Conservation (phyloP, 208 protist species). For the Angomonas deanei region DNA sequence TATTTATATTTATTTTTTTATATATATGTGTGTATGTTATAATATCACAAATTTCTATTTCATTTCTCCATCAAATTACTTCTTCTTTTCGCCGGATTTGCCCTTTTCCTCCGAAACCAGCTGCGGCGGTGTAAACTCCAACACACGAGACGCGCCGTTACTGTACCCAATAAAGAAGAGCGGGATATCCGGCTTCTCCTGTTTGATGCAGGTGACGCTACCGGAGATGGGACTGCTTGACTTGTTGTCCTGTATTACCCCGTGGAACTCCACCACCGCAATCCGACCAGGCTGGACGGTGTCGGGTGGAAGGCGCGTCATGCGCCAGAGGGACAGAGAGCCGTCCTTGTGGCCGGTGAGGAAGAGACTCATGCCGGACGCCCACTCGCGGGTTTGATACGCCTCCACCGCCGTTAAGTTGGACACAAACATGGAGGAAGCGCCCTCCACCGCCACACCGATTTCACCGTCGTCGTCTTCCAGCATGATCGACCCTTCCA, state of each 20-base stretch:
- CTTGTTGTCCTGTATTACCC: slow-evolving; percentile 18
- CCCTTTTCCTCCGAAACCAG: slow-evolving; percentile 4
- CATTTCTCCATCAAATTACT: not conserved
- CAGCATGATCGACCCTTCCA: slow-evolving; percentile 19
- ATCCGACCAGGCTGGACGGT: slow-evolving; percentile 50
- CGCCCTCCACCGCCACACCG: slow-evolving; percentile 31
- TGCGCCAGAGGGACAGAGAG: slow-evolving; percentile 70
- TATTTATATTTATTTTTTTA: not conserved
- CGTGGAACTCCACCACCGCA: slow-evolving; percentile 60
- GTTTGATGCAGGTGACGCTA: slow-evolving; percentile 56
- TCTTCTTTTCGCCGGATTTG: slow-evolving; percentile 6
- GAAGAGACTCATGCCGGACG: slow-evolving; percentile 54
- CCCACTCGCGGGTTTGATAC: slow-evolving; percentile 78
- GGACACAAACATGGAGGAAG: slow-evolving; percentile 15
- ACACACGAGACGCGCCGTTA: slow-evolving; percentile 42
- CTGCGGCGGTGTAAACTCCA: slow-evolving; percentile 46
- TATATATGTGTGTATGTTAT: not conserved
- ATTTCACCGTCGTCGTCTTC: slow-evolving; percentile 55
- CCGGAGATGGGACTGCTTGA: slow-evolving; percentile 14
- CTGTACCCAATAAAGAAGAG: slow-evolving; percentile 69
- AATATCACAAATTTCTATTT: not conserved
- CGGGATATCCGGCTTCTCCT: slow-evolving; percentile 55
- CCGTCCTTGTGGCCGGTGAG: slow-evolving; percentile 78
- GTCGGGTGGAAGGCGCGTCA: slow-evolving; percentile 61
- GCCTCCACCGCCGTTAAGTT: slow-evolving; percentile 48